Conservation (phyloP, 768 basidiomycete species). For the Auriscalpium orientale region DNA sequence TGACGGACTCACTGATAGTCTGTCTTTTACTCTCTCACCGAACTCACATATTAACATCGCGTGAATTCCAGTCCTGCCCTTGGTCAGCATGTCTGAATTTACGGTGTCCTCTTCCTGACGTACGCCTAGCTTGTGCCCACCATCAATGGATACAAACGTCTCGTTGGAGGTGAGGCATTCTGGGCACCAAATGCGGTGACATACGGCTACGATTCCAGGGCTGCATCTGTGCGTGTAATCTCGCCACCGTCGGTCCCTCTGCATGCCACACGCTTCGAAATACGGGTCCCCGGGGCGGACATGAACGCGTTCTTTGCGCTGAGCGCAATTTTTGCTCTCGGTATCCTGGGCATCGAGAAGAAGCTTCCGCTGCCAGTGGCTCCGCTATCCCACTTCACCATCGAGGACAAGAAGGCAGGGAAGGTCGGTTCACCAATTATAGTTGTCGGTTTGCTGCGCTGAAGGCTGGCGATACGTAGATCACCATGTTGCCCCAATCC, state of each 20-base stretch:
- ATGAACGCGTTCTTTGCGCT: conserved; percentile 92
- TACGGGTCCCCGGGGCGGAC: conserved; percentile 94
- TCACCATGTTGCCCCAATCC: conserved; percentile 71
- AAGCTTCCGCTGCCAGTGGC: conserved; percentile 58
- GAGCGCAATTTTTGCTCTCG: conserved; percentile 80
- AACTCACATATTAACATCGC: neutral
- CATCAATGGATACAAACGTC: conserved; percentile 95
- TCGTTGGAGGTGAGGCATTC: conserved; percentile 88
- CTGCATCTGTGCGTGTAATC: conserved; percentile 87
- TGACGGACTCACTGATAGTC: conserved; percentile 84
- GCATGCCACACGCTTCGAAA: conserved; percentile 81
- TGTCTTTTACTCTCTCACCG: conserved; percentile 16
- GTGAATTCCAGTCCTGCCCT: conserved; percentile 11
- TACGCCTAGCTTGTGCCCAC: conserved; percentile 66
- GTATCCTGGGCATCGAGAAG: conserved; percentile 81
- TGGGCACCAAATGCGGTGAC: conserved; percentile 93
- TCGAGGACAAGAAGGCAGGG: conserved; percentile 49
- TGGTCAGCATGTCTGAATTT: neutral
- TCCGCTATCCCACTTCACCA: conserved; percentile 55
- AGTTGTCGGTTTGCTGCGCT: neutral
- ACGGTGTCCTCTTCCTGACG: neutral
- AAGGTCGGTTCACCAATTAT: conserved; percentile 30
- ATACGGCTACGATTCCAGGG: conserved; percentile 93
- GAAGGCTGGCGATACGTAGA: conserved; percentile 29
- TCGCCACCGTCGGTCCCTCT: conserved; percentile 82